Evolutionary conservation across 2,329 filamentous ascomycete species (phyloP).

Genomic region (Sporothrix pallida): DNA sequence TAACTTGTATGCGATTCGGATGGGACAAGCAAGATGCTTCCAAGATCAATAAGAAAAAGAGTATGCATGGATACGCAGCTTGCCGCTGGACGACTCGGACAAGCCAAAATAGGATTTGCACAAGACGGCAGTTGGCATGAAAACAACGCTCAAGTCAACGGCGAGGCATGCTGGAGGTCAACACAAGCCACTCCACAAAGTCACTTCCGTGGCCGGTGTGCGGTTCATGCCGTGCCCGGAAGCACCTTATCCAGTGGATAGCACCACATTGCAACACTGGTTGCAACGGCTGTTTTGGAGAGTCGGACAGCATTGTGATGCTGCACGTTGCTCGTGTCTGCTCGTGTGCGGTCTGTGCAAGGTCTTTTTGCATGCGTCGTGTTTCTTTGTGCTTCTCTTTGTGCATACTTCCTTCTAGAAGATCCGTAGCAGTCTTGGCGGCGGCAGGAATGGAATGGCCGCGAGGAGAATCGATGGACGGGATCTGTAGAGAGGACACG

Average conservation of each 20-base stretch:
- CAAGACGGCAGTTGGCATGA: neutral
- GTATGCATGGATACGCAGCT: neutral
- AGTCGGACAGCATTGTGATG: neutral
- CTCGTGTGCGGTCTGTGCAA: neutral
- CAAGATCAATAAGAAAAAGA: neutral
- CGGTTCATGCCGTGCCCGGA: neutral
- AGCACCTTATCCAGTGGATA: neutral
- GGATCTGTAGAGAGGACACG: neutral
- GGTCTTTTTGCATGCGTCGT: neutral
- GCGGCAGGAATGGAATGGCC: neutral
- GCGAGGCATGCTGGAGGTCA: no score
- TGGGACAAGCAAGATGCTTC: no score
- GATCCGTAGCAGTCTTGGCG: slow-evolving; percentile 3
- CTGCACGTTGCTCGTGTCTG: neutral
- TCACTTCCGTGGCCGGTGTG: neutral
- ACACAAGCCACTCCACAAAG: no score
- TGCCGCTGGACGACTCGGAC: neutral
- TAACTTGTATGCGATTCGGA: neutral
- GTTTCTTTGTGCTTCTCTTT: neutral
- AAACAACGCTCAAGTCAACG: neutral
- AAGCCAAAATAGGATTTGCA: neutral
- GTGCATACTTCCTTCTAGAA: neutral
- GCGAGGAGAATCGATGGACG: neutral
- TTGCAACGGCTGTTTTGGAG: neutral
- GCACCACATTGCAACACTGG: no score